Evolutionary conservation across 2,329 filamentous ascomycete species (phyloP), one percentile per base, ranked within the genome.

Genomic region (Scedosporium aurantiacum): DNA sequence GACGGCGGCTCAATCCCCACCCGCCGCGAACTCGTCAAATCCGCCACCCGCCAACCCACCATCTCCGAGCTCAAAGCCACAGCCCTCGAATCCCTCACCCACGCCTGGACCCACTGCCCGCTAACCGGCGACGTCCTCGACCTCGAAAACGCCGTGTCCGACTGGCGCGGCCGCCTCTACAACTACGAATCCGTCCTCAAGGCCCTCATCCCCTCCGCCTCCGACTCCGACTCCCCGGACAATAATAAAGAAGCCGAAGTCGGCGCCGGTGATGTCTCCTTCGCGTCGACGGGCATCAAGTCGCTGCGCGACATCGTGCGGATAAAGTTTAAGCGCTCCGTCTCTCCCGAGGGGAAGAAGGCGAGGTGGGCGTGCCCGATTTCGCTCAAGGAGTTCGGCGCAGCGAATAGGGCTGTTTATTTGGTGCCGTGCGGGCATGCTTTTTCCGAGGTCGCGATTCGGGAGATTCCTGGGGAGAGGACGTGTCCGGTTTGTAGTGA

Each of bases 1-100:
- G 94, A 99, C 73, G 94, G 94, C 67, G 94, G 94, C 72, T 93
- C 90, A 67, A 99, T 99, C 67, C 94, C 94, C 4, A 97, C 89
- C 65, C 90, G 95, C 37, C 89, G 91, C 70, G 95, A 99, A 75
- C 89, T 99, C 55, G 94, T 99, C 73, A 96, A 96, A 75, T 88
- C 93, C 74, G 91, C 92, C 28, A 91, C 92, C 50, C 89, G 90
- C 68, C 82, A 86, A 59, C 89, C 89, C 23, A 95, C 89, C 40
- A 82, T 90, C 28, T 87, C 90, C 56, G 89, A 97, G 77, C 78
- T 96, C 62, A 97, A 97, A 76, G 91, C 94, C 65, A 88, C 89
- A 7, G 88, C 88, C 66, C 85, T 88, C 70, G 93, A 97, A 73
- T 89, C 90, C 50, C 87, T 94, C 70, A 83, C 85, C 63, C 91